Evolutionary conservation across 306 rosid species (phyloP), one percentile per base, ranked within the genome.

Genomic region (Sicyos baderoa): DNA sequence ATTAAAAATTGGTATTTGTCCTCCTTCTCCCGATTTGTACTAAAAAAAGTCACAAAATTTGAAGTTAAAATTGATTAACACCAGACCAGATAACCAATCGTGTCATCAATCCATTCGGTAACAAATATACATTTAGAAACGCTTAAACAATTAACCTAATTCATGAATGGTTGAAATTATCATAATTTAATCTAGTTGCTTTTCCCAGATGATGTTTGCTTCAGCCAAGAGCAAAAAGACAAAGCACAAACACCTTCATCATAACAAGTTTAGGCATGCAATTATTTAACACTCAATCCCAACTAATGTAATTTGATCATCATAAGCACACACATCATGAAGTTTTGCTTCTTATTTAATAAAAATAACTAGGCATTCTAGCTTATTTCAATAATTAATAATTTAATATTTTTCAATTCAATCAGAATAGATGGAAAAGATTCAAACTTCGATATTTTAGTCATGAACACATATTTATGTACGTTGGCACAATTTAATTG

Each of bases 131-230:
- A 58, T 44, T 9, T 2, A 44, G 2, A 7, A 42, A 42, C 11
- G 14, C 49, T 48, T 0, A 48, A 13, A 48, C 3, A 48, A 35
- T 37, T 32, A 9, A 3, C 50, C 49, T 0, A 61, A 16, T 37
- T 32, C 68, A 61, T 62, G n/a, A 40, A 62, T 62, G 27, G 50
- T 32, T 17, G 53, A 44, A 57, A 64, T 12, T 19, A 0, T 64
- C 53, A 64, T 64, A 64, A 64, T 64, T 64, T 35, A 61, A 37
- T 61, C 10, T 61, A 48, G 68, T 61, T 35, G 48, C 23, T 60
- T 60, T 35, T 35, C 19, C 14, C 7, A 61, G n/a, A n/a, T 35
- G 68, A 22, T 23, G 27, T 61, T 61, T 61, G 68, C 68, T 61
- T 61, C 5, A 61, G 50, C 16, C 68, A 61, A 17, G 23, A 40